Base-by-base conservation (phyloP, 177 flowering plant genomes). In the Vitis hybrid region DNA sequence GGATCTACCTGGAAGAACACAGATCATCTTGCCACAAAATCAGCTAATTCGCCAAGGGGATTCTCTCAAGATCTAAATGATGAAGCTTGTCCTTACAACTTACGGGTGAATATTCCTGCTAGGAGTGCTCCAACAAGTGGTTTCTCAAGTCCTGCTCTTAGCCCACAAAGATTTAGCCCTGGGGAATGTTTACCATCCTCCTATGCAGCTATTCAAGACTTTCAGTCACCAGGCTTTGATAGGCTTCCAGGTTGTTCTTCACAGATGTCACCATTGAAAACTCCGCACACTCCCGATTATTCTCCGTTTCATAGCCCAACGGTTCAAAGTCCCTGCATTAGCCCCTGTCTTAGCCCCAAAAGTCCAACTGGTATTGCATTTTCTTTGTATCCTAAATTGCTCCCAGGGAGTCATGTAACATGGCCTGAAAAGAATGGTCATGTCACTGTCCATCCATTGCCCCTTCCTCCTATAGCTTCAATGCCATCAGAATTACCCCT, bases 391-490 rank as follows among this genome's bases (percentile, higher is more conserved):
- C 71, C 74, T n/a, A 86, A 70, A 55, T 71, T 71, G 18, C 58
- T 72, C 13, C 8, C 60, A 3, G 89, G 85, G 11, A 58, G 18
- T 64, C 18, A 80, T 21, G 3, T 65, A 17, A 54, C 70, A 64
- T 49, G 82, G 84, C 79, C 65, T 68, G 92, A 87, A 23, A 74
- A 62, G 52, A 79, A 70, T 68, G 68, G 75, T 62, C 78, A 70
- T 66, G 72, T 74, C 59, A 70, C 52, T 70, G 89, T 83, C 9
- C 89, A 92, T 56, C 92, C 88, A 48, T 78, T 92, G 60, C 97
- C 97, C 26, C 93, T 83, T 74, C 97, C 97, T 66, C 97, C 97
- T 50, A 77, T 67, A 32, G 80, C 85, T 60, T 12, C 4, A 11
- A 10, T 34, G 14, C 40, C 70, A 21, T 49, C 68, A 14, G 69